These are phyloP conservation scores for Heteromeles arbutifolia DNA, from an alignment of 306 rosid species.

Conservation along the genomic window DNA sequence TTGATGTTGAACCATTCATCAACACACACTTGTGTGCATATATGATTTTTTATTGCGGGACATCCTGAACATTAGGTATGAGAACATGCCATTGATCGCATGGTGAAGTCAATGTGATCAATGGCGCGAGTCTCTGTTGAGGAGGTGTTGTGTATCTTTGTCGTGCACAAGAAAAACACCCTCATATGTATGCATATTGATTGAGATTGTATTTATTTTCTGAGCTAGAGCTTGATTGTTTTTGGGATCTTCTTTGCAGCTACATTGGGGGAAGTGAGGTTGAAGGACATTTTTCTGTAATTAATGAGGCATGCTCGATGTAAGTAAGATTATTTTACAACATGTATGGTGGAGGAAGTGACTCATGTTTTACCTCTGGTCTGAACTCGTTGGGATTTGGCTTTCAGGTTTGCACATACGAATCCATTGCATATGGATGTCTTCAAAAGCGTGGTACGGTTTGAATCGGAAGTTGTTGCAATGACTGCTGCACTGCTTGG, in stretches of 20 bases:
- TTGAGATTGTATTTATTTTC: background rate
- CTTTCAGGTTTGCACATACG: slow-evolving; percentile 93
- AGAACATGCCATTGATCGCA: background rate
- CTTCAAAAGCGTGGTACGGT: slow-evolving; percentile 70
- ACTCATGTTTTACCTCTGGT: slow-evolving; percentile 3
- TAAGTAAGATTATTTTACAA: slow-evolving; percentile 54
- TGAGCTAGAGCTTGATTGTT: slow-evolving; percentile 3
- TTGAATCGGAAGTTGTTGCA: slow-evolving; percentile 93
- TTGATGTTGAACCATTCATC: background rate
- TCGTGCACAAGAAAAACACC: background rate
- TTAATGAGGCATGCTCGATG: slow-evolving; percentile 95
- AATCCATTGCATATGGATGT: slow-evolving; percentile 95
- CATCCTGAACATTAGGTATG: background rate
- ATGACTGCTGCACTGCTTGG: slow-evolving; percentile 93
- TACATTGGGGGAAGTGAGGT: slow-evolving; percentile 85
- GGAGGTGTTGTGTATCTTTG: background rate
- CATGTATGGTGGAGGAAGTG: background rate
- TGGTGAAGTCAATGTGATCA: background rate
- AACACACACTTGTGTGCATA: no score
- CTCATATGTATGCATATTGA: background rate
- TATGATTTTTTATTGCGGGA: background rate
- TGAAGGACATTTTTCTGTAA: slow-evolving; percentile 73
- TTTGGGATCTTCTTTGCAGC: slow-evolving; percentile 42
- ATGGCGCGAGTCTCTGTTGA: background rate
- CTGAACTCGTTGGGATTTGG: slow-evolving; percentile 13